These are phyloP conservation scores for Suhomyces atakaporum DNA, from an alignment of 1,139 yeast species.

Conservation along the genomic window DNA sequence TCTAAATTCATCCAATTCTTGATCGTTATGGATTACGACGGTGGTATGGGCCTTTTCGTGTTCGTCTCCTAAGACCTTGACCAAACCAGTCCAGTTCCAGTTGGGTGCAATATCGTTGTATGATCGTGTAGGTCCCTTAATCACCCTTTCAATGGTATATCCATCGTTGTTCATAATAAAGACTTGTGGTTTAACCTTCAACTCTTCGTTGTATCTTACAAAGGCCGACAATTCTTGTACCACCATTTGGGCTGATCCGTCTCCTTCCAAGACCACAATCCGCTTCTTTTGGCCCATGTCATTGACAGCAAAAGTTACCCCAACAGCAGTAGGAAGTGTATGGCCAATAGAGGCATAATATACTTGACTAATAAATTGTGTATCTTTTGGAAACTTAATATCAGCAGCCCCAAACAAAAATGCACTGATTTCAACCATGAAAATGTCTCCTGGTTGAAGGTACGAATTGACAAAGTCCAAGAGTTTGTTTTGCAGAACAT, in stretches of 20 bases:
- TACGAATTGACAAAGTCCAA: conserved; percentile 34
- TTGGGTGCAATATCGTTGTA: conserved; percentile 78
- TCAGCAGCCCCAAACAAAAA: conserved; percentile 73
- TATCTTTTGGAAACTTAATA: conserved; percentile 54
- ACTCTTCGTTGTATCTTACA: conserved; percentile 51
- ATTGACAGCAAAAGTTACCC: conserved; percentile 68
- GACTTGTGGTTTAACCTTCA: conserved; percentile 53
- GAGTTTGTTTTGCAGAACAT: conserved; percentile 22
- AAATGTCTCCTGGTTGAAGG: conserved; percentile 60
- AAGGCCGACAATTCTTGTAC: conserved; percentile 76
- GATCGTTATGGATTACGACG: conserved; percentile 31
- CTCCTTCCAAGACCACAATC: conserved; percentile 76
- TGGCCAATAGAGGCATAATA: conserved; percentile 85
- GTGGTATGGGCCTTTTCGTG: conserved; percentile 37
- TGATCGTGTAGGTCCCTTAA: conserved; percentile 71
- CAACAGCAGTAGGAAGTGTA: conserved; percentile 82
- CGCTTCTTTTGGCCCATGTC: conserved; percentile 56
- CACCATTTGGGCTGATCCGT: conserved; percentile 92
- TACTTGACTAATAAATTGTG: conserved; percentile 59
- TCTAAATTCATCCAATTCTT: conserved; percentile 29
- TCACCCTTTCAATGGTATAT: conserved; percentile 82
- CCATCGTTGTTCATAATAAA: conserved; percentile 80
- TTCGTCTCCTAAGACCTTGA: conserved; percentile 67
- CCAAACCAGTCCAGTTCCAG: conserved; percentile 76
- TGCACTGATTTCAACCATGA: conserved; percentile 79